Conservation (phyloP, 164 flowering plant species). For the Vitis rotundifolia region DNA sequence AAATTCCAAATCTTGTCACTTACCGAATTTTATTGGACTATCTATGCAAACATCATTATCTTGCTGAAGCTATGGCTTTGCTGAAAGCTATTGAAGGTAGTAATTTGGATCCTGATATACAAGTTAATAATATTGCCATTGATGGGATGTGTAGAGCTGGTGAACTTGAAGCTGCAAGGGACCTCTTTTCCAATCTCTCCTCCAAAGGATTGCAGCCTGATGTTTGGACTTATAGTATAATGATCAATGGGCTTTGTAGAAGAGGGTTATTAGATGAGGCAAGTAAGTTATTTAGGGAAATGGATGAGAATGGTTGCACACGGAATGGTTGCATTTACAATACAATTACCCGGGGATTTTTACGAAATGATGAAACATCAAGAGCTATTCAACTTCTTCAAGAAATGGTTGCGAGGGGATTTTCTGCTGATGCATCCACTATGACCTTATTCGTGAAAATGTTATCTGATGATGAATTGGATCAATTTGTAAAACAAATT, state of each 20-base stretch:
- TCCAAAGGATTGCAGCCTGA: slow-evolving; percentile 5
- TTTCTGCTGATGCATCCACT: too few species aligned
- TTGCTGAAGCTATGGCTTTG: neutral
- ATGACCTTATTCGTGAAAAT: too few species aligned
- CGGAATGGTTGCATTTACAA: too few species aligned
- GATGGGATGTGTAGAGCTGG: slow-evolving; percentile 10
- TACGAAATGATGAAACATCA: too few species aligned
- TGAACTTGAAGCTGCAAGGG: neutral
- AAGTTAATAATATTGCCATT: neutral
- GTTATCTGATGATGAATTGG: too few species aligned
- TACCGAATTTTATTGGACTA: slow-evolving; percentile 6
- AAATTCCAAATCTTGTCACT: slow-evolving; percentile 2
- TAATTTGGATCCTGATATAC: neutral
- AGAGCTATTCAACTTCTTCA: too few species aligned
- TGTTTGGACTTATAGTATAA: slow-evolving; percentile 12
- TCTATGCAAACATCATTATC: neutral
- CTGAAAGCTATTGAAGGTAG: neutral
- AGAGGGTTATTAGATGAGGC: slow-evolving; percentile 20
- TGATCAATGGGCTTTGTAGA: slow-evolving; percentile 20
- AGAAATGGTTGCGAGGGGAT: too few species aligned
- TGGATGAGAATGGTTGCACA: neutral
- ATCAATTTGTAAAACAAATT: too few species aligned
- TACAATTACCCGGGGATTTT: too few species aligned
- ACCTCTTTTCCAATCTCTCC: slow-evolving; percentile 4
- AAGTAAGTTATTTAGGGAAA: slow-evolving; percentile 11